Conservation (phyloP, 2,329 filamentous ascomycete species). For the Drechslerella coelobrocha region DNA sequence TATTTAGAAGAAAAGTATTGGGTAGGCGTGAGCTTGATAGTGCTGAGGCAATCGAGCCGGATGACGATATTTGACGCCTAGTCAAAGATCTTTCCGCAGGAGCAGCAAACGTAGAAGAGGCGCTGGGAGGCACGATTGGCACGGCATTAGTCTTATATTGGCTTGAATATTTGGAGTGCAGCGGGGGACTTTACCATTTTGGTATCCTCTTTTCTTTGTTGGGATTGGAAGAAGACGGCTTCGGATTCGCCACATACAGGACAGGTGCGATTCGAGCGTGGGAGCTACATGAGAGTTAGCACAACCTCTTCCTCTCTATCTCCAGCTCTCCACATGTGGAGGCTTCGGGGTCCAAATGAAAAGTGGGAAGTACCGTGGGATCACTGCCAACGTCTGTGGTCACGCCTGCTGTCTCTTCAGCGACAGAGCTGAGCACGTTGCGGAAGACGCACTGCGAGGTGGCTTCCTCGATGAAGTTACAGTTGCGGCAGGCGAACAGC, state of each 20-base stretch:
- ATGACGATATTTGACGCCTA: constrained; percentile 49
- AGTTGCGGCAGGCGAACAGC: constrained; percentile 95
- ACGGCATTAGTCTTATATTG: constrained; percentile 1
- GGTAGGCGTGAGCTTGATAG: constrained; percentile 33
- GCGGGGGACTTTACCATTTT: constrained; percentile 78
- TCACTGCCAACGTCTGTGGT: constrained; percentile 96
- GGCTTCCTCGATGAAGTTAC: constrained; percentile 86
- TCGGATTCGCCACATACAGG: constrained; percentile 84
- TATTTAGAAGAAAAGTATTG: constrained; percentile 35
- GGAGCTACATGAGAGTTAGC: constrained; percentile 70
- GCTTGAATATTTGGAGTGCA: constrained; percentile 30
- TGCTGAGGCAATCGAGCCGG: constrained; percentile 45
- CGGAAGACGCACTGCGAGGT: constrained; percentile 92
- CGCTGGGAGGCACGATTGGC: constrained; percentile 64
- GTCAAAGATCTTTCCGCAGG: constrained; percentile 80
- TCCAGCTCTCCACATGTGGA: too few relatives aligned
- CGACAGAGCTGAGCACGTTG: constrained; percentile 87
- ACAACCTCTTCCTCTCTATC: not conserved
- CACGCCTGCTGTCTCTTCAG: constrained; percentile 94
- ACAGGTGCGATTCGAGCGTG: constrained; percentile 84
- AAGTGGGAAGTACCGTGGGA: constrained; percentile 76
- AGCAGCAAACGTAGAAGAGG: constrained; percentile 92
- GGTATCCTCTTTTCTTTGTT: constrained; percentile 94
- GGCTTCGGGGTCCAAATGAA: too few relatives aligned
- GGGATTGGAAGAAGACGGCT: constrained; percentile 98